These are phyloP conservation scores for Dactylellina leptospora DNA, from an alignment of 2,329 filamentous ascomycete species.

Conservation along the genomic window DNA sequence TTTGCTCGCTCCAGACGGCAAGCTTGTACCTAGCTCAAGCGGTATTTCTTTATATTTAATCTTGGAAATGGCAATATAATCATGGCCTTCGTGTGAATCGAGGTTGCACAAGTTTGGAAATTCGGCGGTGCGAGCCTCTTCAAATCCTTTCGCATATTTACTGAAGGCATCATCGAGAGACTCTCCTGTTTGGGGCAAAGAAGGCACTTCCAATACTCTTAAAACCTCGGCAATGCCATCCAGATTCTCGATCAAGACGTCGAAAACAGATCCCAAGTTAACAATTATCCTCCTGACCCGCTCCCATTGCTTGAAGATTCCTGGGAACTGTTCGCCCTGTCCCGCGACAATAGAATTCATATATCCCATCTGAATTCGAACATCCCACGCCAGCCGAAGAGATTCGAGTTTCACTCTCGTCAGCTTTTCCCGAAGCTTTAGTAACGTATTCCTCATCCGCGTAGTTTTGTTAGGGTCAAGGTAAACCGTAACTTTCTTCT, in stretches of 20 bases:
- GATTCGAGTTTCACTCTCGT: background rate
- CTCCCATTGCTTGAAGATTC: conserved; percentile 13
- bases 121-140: background rate
- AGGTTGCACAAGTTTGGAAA: background rate
- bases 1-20: background rate
- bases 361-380: conserved; percentile 14
- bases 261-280: background rate
- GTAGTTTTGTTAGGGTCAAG: conserved; percentile 38
- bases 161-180: background rate
- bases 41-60: no score
- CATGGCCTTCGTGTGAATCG: background rate
- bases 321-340: background rate
- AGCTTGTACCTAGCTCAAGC: background rate
- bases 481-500: conserved; percentile 21
- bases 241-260: conserved; percentile 7
- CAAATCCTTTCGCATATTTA: background rate
- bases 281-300: background rate
- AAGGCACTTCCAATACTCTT: conserved; percentile 28
- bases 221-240: conserved; percentile 27
- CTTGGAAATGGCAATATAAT: conserved; percentile 1
- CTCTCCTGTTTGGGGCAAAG: conserved; percentile 7
- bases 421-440: conserved; percentile 20
- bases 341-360: conserved; percentile 22
- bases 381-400: conserved; percentile 11
- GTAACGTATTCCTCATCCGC: conserved; percentile 15